These are phyloP conservation scores for Zymoseptoria passerinii DNA, from an alignment of 2,329 filamentous ascomycete genomes.

Conservation along the genomic window DNA sequence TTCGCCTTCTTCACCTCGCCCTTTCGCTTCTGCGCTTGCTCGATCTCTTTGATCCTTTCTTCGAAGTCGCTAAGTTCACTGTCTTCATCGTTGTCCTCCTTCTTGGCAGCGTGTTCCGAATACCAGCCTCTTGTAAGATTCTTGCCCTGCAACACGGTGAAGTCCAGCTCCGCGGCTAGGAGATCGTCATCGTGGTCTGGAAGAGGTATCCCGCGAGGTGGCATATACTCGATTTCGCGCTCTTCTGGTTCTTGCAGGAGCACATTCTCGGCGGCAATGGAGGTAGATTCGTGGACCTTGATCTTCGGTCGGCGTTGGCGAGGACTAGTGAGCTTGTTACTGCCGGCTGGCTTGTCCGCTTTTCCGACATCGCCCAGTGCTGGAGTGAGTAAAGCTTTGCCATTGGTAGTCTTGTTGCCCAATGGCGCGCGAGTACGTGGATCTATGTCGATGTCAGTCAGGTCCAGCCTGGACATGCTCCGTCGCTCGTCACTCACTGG, in stretches of 20 bases:
- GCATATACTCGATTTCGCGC: slow-evolving; percentile 83
- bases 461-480: not conserved
- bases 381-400: slow-evolving; percentile 64
- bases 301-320: slow-evolving; percentile 48
- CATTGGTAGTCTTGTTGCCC: slow-evolving; percentile 94
- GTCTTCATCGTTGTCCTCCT: slow-evolving; percentile 53
- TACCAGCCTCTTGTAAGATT: slow-evolving; percentile 47
- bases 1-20: slow-evolving; percentile 20
- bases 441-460: slow-evolving; percentile 34
- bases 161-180: slow-evolving; percentile 21
- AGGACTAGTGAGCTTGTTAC: slow-evolving; percentile 47
- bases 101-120: slow-evolving; percentile 41
- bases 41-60: slow-evolving; percentile 36
- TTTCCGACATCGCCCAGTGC: slow-evolving; percentile 46
- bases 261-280: slow-evolving; percentile 11
- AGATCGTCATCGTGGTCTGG: slow-evolving; percentile 27
- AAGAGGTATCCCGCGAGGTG: slow-evolving; percentile 54
- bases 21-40: slow-evolving; percentile 17
- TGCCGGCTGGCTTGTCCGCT: slow-evolving; percentile 26
- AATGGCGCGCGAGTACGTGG: slow-evolving; percentile 69
- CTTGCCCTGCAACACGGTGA: slow-evolving; percentile 39
- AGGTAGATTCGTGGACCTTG: slow-evolving; percentile 52
- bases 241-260: slow-evolving; percentile 37
- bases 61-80: slow-evolving; percentile 57
- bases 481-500: slow-evolving; percentile 47